Base-by-base conservation (phyloP, 2,329 filamentous ascomycete species). In the Chrysoporthe austroafricana region DNA sequence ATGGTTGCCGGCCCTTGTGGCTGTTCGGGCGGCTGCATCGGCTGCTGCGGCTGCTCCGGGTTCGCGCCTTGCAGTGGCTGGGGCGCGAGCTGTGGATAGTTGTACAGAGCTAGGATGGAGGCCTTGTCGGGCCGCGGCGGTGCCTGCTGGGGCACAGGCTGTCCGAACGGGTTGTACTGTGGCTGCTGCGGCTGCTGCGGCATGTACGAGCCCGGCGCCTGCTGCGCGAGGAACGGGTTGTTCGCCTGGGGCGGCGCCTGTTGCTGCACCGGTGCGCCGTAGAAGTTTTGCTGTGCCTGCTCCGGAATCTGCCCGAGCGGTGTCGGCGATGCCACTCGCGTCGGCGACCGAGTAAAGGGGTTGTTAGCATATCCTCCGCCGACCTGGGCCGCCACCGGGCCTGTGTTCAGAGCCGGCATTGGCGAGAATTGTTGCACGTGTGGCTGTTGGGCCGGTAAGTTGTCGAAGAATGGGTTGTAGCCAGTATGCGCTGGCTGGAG, bases 21-120 rank as follows among this genome's bases (percentile, higher is more conserved):
- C 62, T 67, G 67, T 32, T 63, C 74, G 63, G 64, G 70, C n/a
- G 73, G 74, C 48, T 43, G 59, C 50, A 54, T 54, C 26, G 68
- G 75, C 66, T 67, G 75, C 64, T 73, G 75, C 58, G 63, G 74
- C 61, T 70, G 75, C 66, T 65, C 67, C 42, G 62, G 59, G 36
- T 63, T 66, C 43, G 54, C 43, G 42, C 67, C 68, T 36, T 69
- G 66, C 59, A 69, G 64, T 39, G 79, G 75, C 42, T 81, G 78
- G 4, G 84, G 82, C 1, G 83, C 79, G 44, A 84, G 77, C 62
- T 88, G 84, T 8, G 86, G 83, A 50, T 89, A 86, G 74, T 87
- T 89, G 78, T 92, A 95, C 13, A 96, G 79, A 6, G 92, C 90
- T 77, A 95, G 82, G 68, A 96, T 95, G 4, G 90, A 90, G 3